These are phyloP conservation scores for Emmonsiellopsis sp. DNA, from an alignment of 2,329 filamentous ascomycete genomes.

Conservation along the genomic window DNA sequence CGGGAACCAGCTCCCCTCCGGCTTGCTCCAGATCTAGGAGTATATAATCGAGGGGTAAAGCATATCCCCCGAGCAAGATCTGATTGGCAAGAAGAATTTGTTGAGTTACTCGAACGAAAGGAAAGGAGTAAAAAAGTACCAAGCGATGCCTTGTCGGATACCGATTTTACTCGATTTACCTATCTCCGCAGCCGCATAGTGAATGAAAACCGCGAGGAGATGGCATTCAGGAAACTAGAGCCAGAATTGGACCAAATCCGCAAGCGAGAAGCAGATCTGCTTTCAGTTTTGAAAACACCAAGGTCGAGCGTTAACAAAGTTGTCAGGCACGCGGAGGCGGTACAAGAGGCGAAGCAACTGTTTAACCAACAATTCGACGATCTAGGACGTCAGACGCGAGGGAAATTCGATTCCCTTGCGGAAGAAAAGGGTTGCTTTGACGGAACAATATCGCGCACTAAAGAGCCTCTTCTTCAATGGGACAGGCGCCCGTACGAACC, in stretches of 20 bases:
- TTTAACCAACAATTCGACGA: too few relatives aligned
- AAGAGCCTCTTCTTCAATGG: conserved; percentile 51
- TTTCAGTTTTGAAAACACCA: not conserved
- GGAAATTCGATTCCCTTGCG: not conserved
- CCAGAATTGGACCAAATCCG: not conserved
- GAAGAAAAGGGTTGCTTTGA: conserved; percentile 1
- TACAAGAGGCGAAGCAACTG: not conserved
- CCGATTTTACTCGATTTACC: not conserved
- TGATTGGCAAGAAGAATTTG: conserved; percentile 34
- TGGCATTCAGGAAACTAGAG: not conserved
- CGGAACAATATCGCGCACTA: conserved; percentile 7
- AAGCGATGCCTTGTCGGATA: not conserved
- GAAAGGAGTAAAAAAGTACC: not conserved
- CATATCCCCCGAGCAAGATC: conserved; percentile 28
- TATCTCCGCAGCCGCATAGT: not conserved
- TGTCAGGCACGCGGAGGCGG: not conserved
- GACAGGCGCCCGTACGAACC: conserved; percentile 66
- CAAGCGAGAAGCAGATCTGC: not conserved
- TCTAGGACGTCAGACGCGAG: too few relatives aligned
- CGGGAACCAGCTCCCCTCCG: conserved; percentile 19
- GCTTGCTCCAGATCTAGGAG: conserved; percentile 17
- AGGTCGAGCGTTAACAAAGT: not conserved
- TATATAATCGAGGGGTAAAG: conserved; percentile 9
- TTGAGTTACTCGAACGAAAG: conserved; percentile 27
- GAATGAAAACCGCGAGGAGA: not conserved